Evolutionary conservation across 352 stramenopile species (phyloP).

Genomic region (Peronospora belbahrii): DNA sequence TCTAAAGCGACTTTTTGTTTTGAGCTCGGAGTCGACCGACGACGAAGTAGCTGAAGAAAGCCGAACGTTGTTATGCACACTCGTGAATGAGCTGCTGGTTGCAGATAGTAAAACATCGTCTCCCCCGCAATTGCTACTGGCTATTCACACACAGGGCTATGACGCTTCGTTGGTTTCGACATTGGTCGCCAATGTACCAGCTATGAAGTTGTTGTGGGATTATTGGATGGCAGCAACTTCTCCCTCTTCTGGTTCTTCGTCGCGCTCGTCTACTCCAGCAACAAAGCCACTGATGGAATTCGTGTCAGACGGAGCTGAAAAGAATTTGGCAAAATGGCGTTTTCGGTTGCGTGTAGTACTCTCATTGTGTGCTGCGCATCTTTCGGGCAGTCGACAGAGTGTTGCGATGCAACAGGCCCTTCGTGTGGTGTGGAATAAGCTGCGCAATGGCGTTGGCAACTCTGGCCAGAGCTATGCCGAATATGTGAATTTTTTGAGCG

Average conservation of each 20-base stretch:
- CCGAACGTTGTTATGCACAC: slow-evolving; percentile 17
- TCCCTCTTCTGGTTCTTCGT: slow-evolving; percentile 15
- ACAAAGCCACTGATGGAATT: slow-evolving; percentile 54
- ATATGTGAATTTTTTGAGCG: slow-evolving; percentile 32
- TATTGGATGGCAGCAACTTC: slow-evolving; percentile 39
- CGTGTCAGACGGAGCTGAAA: slow-evolving; percentile 33
- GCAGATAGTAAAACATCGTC: slow-evolving; percentile 16
- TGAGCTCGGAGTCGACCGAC: slow-evolving; percentile 9
- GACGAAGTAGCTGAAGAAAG: slow-evolving; percentile 18
- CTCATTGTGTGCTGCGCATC: slow-evolving; percentile 37
- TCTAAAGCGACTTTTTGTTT: slow-evolving; percentile 24
- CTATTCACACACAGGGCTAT: slow-evolving; percentile 49
- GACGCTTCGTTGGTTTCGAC: slow-evolving; percentile 26
- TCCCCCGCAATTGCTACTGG: slow-evolving; percentile 29
- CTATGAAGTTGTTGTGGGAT: slow-evolving; percentile 43
- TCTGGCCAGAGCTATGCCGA: slow-evolving; percentile 18
- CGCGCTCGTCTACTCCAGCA: slow-evolving; percentile 9
- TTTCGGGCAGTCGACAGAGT: slow-evolving; percentile 28
- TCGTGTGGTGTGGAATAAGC: slow-evolving; percentile 52
- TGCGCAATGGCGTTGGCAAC: slow-evolving; percentile 32
- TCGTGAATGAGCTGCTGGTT: slow-evolving; percentile 33
- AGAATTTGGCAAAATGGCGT: slow-evolving; percentile 41
- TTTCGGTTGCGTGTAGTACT: slow-evolving; percentile 52
- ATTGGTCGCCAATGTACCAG: slow-evolving; percentile 27
- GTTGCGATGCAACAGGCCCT: slow-evolving; percentile 38